Conservation (phyloP, 805 yeast species). For the Peterozyma xylosa region DNA sequence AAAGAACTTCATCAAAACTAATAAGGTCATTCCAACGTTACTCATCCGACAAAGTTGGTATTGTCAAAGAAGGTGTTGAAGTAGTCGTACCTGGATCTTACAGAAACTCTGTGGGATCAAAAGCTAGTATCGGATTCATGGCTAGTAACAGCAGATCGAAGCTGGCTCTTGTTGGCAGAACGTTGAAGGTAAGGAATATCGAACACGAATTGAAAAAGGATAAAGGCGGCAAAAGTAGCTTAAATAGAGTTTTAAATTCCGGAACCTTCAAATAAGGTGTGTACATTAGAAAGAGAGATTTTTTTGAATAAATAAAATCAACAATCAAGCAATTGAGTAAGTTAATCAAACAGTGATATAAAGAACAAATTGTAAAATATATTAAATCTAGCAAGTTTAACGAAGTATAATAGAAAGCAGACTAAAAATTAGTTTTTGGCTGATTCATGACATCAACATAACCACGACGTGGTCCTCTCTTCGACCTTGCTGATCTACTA, state of each 20-base stretch:
- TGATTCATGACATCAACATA: conserved; percentile 59
- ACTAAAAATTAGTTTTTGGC: no score
- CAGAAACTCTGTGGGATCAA: conserved; percentile 46
- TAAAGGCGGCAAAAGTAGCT: conserved; percentile 6
- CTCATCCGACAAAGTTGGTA: conserved; percentile 23
- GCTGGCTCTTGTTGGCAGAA: background rate
- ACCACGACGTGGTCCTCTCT: conserved; percentile 47
- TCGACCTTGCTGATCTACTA: conserved; percentile 34
- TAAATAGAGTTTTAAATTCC: conserved; percentile 10
- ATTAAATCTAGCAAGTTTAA: no score
- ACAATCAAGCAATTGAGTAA: no score
- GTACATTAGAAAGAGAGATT: background rate
- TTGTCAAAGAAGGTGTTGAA: conserved; percentile 29
- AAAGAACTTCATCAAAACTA: conserved; percentile 18
- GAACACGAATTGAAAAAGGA: conserved; percentile 12
- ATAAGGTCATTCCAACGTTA: conserved; percentile 37
- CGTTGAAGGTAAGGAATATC: conserved; percentile 5
- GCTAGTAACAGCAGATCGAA: conserved; percentile 23
- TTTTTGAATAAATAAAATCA: background rate
- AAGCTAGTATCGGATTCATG: conserved; percentile 50
- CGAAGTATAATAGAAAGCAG: no score
- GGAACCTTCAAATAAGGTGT: conserved; percentile 10
- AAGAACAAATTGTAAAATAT: background rate
- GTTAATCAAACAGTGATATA: background rate
- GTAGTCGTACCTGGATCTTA: conserved; percentile 48